Base-by-base conservation (phyloP, 208 protist genomes). In the Acanthamoeba healyi region DNA sequence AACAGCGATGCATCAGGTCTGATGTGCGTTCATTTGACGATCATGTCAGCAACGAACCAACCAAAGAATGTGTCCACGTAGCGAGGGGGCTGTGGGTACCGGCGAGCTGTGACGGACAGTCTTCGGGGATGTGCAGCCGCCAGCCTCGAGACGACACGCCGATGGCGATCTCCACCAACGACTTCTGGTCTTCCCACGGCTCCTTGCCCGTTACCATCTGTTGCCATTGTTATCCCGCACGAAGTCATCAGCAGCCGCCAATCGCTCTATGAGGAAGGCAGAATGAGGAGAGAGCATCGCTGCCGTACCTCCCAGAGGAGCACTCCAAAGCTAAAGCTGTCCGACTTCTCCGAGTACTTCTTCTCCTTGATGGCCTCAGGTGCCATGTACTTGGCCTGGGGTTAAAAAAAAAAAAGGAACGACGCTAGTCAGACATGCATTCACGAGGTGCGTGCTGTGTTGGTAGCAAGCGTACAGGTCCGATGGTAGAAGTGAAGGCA, bases 191-290 rank as follows among this genome's bases (percentile, higher is more conserved):
- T 32, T 65, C 58, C 58, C 58, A 65, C 58, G 58, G 58, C 58
- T 65, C 58, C 58, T 65, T 65, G 58, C 58, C 58, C 58, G 58
- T 65, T 26, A 65, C 58, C 58, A 65, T 65, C 58, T 65, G 58
- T n/a, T 65, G 26, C 49, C 49, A 15, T 65, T 65, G 58, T 61
- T 17, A 61, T 5, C 54, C 10, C 10, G 7, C 15, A 61, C 12
- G 5, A 5, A 5, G 15, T 61, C 15, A 15, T 26, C 15, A n/a
- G n/a, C n/a, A n/a, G n/a, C n/a, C n/a, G n/a, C n/a, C n/a, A n/a
- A n/a, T n/a, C n/a, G n/a, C n/a, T n/a, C n/a, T n/a, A n/a, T n/a
- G n/a, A n/a, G n/a, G n/a, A n/a, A n/a, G n/a, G n/a, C n/a, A n/a
- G n/a, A n/a, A n/a, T n/a, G n/a, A n/a, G n/a, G n/a, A n/a, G n/a